Percentiles rank a stretch among this genome's conserved stretches.
Evolutionary conservation across 208 protist species (phyloP).

Genomic region (Trypanosoma platydactyli): DNA sequence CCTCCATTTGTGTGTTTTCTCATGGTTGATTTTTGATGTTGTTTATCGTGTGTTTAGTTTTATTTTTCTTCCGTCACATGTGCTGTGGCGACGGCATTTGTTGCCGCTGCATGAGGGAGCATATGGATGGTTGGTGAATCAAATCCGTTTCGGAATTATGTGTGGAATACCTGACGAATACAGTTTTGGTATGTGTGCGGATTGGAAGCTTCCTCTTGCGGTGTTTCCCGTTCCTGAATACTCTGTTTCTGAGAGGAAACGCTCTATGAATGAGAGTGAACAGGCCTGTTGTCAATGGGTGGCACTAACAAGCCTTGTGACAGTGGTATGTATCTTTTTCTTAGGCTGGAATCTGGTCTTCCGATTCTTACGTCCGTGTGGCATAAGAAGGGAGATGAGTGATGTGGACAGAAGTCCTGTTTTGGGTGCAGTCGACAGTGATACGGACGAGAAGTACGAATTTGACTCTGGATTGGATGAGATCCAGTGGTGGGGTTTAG

Average conservation of each 20-base stretch:
- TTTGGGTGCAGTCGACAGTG: neutral
- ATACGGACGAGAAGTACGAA: neutral
- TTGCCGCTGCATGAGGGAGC: constrained; percentile 37
- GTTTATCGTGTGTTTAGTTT: constrained; percentile 49
- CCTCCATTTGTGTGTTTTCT: constrained; percentile 33
- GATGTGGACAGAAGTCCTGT: neutral
- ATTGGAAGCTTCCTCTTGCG: constrained; percentile 11
- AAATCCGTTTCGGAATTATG: constrained; percentile 35
- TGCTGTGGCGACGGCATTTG: constrained; percentile 49
- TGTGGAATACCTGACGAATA: constrained; percentile 21
- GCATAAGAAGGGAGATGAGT: neutral
- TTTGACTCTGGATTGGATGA: neutral
- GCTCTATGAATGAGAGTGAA: constrained; percentile 3
- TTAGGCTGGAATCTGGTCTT: neutral
- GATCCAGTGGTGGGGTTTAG: constrained; percentile 22
- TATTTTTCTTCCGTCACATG: constrained; percentile 37
- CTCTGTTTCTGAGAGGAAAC: neutral
- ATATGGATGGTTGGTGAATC: constrained; percentile 43
- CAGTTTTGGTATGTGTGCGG: neutral
- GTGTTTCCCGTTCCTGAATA: neutral
- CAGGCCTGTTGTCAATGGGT: constrained; percentile 10
- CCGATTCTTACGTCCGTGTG: neutral
- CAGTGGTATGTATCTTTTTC: constrained; percentile 9
- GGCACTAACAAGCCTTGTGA: neutral
- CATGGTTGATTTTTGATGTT: constrained; percentile 42